Evolutionary conservation across 305 asterid species (phyloP).

Genomic region (Rubia tinctorum): DNA sequence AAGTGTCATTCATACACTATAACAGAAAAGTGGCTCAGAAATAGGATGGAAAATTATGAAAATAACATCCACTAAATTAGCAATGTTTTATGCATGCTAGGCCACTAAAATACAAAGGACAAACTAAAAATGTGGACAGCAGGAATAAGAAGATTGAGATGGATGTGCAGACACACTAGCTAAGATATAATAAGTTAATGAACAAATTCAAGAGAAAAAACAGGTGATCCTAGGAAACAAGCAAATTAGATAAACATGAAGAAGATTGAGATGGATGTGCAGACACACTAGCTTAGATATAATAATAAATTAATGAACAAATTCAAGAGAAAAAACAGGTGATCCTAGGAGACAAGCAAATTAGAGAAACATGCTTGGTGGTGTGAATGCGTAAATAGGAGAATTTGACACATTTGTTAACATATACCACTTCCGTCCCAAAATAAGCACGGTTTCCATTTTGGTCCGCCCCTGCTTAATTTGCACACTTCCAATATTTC

Average conservation of each 20-base stretch:
- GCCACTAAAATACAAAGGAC: neutral
- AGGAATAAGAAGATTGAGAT: neutral
- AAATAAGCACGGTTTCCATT: no score
- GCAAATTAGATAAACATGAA: neutral
- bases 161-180: neutral
- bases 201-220: neutral
- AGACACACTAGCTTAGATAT: neutral
- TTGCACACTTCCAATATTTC: neutral
- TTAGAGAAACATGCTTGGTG: neutral
- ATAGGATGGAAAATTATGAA: neutral
- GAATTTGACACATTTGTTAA: neutral
- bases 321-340: neutral
- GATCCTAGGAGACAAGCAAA: neutral
- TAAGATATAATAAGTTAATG: neutral
- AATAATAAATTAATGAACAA: neutral
- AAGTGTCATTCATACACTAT: neutral
- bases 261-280: neutral
- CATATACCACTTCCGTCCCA: neutral
- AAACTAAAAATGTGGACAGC: neutral
- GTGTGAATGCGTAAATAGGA: neutral
- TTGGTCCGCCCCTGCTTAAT: no score
- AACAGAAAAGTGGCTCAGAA: neutral
- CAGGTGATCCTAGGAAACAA: neutral
- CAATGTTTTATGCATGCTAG: neutral
- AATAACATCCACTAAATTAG: no score